Conservation (phyloP, 108 stramenopile species). For the Aurantiochytrium sp. region DNA sequence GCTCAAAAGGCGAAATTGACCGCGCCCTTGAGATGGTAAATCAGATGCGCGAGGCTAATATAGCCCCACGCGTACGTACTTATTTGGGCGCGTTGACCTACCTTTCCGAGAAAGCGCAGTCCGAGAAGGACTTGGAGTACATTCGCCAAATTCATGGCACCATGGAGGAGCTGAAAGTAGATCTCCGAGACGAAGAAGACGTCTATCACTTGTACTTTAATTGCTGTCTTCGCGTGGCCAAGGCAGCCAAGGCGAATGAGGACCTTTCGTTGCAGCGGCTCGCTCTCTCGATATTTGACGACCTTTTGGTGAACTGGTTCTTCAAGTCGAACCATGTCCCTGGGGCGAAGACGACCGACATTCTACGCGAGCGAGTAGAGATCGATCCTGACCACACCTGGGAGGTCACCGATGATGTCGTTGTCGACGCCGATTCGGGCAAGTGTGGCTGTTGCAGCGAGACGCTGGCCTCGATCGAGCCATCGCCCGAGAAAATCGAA, state of each 20-base stretch:
- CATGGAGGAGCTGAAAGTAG: neutral
- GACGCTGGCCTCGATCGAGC: neutral
- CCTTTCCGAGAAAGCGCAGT: neutral
- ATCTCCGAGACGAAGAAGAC: neutral
- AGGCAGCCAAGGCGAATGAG: neutral
- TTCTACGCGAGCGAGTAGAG: neutral
- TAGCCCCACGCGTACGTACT: neutral
- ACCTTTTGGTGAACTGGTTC: neutral
- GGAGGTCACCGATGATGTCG: neutral
- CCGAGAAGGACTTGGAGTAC: neutral
- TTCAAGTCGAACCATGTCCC: neutral
- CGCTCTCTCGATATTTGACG: neutral
- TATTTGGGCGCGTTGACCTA: neutral
- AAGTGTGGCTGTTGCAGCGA: neutral
- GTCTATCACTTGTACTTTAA: neutral
- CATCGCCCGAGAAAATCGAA: neutral
- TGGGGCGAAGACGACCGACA: neutral
- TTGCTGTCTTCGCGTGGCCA: neutral
- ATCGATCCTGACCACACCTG: neutral
- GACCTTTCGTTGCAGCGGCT: neutral
- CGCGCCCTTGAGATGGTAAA: neutral
- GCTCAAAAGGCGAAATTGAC: neutral
- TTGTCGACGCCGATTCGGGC: neutral
- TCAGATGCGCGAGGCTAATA: neutral
- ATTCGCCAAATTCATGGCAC: neutral